phyloP scores from a whole-genome alignment of 192 early-diverging fungal species.

The Coemansia sp. region DNA sequence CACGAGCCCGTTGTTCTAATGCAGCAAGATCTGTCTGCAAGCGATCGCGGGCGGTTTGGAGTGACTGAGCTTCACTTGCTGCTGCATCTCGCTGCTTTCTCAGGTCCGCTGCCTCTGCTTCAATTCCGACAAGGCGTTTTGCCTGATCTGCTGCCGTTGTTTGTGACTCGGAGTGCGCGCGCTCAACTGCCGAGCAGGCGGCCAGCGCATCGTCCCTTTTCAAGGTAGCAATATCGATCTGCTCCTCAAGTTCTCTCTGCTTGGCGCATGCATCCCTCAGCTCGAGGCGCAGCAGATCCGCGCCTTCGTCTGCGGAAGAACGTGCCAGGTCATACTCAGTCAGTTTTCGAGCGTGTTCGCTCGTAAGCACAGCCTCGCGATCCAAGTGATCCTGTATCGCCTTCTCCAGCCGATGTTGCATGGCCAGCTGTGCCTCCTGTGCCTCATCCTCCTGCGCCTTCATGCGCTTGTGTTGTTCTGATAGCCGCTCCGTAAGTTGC shows the following conservation, averaged over 20 bases:
- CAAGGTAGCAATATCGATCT: not conserved
- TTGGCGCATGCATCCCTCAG: not conserved
- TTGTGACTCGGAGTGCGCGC: not conserved
- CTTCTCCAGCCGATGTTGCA: too few species aligned
- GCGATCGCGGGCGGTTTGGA: conserved; percentile 7
- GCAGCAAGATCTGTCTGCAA: conserved; percentile 14
- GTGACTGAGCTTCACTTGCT: not conserved
- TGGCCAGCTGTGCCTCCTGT: too few species aligned
- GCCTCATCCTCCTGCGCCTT: not conserved
- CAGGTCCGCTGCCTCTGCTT: conserved; percentile 2
- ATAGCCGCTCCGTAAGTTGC: too few species aligned
- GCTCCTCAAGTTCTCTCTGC: not conserved
- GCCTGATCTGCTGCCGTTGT: not conserved
- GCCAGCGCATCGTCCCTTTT: not conserved
- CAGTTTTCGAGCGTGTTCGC: not conserved
- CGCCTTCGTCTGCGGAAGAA: not conserved
- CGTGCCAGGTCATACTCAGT: not conserved
- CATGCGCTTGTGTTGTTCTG: too few species aligned
- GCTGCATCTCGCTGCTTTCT: not conserved
- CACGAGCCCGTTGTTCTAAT: conserved; percentile 12
- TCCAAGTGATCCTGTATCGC: too few species aligned
- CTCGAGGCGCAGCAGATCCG: not conserved
- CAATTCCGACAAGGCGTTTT: not conserved
- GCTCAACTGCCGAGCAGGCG: not conserved
- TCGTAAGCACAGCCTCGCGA: not conserved